Evolutionary conservation across 1,284 basidiomycete species (phyloP), one percentile per base, ranked within the genome.

Genomic region (Boletus smithii): DNA sequence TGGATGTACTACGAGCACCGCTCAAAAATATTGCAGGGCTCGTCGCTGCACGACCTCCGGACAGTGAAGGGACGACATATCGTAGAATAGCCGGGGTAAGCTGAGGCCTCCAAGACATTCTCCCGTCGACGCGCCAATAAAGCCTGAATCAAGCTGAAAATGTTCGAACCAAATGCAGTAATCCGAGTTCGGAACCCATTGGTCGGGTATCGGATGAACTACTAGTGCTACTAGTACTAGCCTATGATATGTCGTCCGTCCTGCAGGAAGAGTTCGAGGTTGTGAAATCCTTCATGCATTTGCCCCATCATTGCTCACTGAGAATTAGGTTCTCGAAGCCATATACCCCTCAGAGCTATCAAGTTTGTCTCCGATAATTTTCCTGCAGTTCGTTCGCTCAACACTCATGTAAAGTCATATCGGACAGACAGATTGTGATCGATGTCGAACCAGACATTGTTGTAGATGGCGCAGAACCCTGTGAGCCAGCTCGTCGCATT

Each of bases 311-410:
- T 44, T 46, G 32, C 57, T 58, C 44, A 57, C 27, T 29, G 34
- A 46, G 29, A 40, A 41, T 44, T 63, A 95, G 88, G 93, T 97
- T 22, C 81, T 98, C 57, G 93, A 95, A 73, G 88, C 91, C 18
- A 98, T 98, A 67, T 98, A 95, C 69, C 88, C 94, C 8, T 86
- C 91, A 59, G 95, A 98, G 69, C 76, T 97, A 52, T 83, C 88
- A 65, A 88, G 94, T 95, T 73, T 63, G 91, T 88, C 51, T 44
- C 52, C 48, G 51, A 57, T 53, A 57, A 40, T 49, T 52, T 58
- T 54, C 57, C 35, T 55, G 51, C 44, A 40, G 49, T 54, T 63
- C 60, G 54, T 61, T 60, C 65, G 67, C 77, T 80, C 69, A 82
- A 59, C 52, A 73, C 68, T 71, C 73, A 66, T 72, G 60, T 57